A percentile compares a stretch with the other conserved stretches of the same genome.
phyloP scores from a whole-genome alignment of 805 yeast species.

The Candida pseudofarinosa region DNA sequence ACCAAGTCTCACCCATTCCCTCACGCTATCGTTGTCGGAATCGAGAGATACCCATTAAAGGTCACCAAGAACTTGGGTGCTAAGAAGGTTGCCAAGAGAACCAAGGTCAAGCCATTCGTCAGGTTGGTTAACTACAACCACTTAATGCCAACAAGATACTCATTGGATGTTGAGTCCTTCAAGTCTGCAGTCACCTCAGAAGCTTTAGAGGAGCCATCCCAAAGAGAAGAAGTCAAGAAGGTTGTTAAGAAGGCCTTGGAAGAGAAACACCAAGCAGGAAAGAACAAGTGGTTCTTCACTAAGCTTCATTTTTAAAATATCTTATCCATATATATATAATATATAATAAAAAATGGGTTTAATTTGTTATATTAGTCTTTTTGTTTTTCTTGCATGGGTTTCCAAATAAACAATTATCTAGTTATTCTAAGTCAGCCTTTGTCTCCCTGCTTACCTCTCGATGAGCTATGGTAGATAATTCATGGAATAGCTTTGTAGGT shows the following conservation, averaged over 20 bases:
- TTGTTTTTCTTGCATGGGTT: conserved; percentile 23
- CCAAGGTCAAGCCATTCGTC: conserved; percentile 98
- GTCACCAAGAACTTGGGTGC: conserved; percentile 93
- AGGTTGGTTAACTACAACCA: conserved; percentile 99
- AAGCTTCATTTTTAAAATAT: conserved; percentile 78
- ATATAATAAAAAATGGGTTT: conserved; percentile 11
- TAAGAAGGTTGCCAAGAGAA: conserved; percentile 95
- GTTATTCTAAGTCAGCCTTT: conserved; percentile 9
- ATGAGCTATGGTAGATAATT: no score
- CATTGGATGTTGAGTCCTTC: conserved; percentile 93
- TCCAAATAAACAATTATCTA: conserved; percentile 22
- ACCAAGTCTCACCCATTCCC: conserved; percentile 98
- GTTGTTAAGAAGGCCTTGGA: conserved; percentile 98
- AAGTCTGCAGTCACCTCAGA: conserved; percentile 89
- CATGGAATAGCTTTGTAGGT: background rate
- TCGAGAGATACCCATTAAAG: conserved; percentile 97
- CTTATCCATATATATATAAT: conserved; percentile 7
- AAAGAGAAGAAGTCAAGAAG: conserved; percentile 98
- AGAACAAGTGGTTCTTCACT: conserved; percentile 99
- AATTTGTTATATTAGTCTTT: conserved; percentile 18
- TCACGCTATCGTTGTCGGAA: conserved; percentile 99
- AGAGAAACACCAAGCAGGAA: conserved; percentile 99
- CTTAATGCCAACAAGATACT: conserved; percentile 99
- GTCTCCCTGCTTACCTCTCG: no score
- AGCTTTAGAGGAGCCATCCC: conserved; percentile 95